Evolutionary conservation across 2,329 filamentous ascomycete genomes (phyloP).

Genomic region (Pseudopithomyces maydicus): DNA sequence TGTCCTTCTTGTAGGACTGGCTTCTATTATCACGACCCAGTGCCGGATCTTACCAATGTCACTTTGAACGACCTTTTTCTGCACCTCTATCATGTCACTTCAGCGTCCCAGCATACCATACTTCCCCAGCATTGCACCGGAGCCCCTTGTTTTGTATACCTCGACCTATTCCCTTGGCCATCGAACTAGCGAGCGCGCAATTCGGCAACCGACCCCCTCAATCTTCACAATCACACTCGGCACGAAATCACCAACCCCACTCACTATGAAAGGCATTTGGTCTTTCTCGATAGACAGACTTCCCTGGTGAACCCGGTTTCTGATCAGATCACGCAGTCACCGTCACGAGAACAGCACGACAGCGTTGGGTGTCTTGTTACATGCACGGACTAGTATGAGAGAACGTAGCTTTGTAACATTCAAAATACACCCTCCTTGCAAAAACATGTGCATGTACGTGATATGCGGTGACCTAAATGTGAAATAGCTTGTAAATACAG

Average conservation of each 20-base stretch:
- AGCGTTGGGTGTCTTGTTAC: constrained; percentile 1
- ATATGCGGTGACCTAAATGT: not conserved
- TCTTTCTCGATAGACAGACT: not conserved
- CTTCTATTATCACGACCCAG: not conserved
- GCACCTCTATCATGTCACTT: not conserved
- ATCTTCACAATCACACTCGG: not conserved
- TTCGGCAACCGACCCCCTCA: not conserved
- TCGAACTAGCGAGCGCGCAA: constrained; percentile 4
- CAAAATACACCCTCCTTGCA: constrained; percentile 5
- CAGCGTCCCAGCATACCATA: constrained; percentile 10
- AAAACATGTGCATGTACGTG: not conserved
- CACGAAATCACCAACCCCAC: constrained; percentile 12
- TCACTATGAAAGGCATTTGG: not conserved
- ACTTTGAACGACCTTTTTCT: not conserved
- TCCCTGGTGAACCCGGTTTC: not conserved
- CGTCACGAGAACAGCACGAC: not conserved
- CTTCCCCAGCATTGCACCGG: constrained; percentile 14
- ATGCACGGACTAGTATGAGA: not conserved
- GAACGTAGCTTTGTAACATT: constrained; percentile 7
- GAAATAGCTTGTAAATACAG: too few relatives aligned
- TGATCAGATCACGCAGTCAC: not conserved
- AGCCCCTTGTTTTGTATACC: constrained; percentile 11
- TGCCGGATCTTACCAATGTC: not conserved
- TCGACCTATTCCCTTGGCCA: not conserved
- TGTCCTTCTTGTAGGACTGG: not conserved